These are phyloP conservation scores for Quercus engelmannii DNA, from an alignment of 306 rosid genomes.

Conservation along the genomic window DNA sequence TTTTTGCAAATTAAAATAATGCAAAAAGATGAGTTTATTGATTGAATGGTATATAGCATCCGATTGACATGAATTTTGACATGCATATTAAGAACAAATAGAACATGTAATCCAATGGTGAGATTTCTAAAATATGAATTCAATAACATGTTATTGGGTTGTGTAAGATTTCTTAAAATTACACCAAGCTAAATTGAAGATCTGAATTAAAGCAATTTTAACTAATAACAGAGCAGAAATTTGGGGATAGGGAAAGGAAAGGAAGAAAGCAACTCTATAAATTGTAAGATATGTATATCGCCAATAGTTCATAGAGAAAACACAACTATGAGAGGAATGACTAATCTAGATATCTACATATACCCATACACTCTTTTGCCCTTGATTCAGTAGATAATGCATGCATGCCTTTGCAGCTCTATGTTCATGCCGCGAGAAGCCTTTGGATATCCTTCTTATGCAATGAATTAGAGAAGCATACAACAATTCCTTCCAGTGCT, in stretches of 20 bases:
- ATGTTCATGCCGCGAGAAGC: conserved; percentile 68
- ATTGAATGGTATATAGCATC: too few species aligned
- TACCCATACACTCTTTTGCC: not conserved
- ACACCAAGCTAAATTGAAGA: not conserved
- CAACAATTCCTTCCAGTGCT: not conserved
- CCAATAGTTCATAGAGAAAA: not conserved
- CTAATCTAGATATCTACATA: conserved; percentile 17
- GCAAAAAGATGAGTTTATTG: not conserved
- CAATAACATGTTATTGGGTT: too few species aligned
- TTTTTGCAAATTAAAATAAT: too few species aligned
- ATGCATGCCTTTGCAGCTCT: conserved; percentile 6
- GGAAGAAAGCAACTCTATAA: not conserved
- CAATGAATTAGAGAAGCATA: conserved; percentile 9
- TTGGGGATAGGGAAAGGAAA: not conserved
- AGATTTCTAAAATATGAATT: too few species aligned
- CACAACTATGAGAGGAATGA: not conserved
- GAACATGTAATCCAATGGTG: too few species aligned
- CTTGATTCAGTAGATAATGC: not conserved
- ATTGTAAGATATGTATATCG: too few species aligned
- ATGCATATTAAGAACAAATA: too few species aligned
- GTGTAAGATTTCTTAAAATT: too few species aligned
- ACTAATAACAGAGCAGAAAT: not conserved
- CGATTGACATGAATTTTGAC: too few species aligned
- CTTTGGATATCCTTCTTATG: conserved; percentile 75
- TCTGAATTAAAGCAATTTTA: not conserved